Conservation (phyloP, 371 early-diverging fungal species). For the Conidiobolus incongruus region DNA sequence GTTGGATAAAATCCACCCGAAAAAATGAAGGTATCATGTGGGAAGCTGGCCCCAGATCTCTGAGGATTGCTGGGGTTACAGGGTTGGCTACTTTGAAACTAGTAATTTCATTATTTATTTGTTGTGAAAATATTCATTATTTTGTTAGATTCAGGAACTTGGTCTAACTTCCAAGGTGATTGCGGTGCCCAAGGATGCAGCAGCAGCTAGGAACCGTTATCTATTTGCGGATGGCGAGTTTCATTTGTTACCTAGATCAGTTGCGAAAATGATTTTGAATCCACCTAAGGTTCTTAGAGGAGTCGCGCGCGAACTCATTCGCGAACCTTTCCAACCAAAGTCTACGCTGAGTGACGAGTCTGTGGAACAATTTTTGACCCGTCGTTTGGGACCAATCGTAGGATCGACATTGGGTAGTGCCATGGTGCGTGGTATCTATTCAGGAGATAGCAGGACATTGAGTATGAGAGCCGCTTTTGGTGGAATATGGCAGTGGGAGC, state of each 20-base stretch:
- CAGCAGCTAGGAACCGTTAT: too few relatives aligned
- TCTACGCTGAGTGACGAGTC: constrained; percentile 25
- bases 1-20: constrained; percentile 57
- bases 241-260: constrained; percentile 17
- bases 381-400: constrained; percentile 47
- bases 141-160: neutral
- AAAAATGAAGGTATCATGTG: constrained; percentile 22
- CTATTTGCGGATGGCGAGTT: constrained; percentile 2
- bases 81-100: constrained; percentile 55
- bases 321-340: constrained; percentile 15
- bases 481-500: constrained; percentile 37
- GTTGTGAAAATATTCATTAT: constrained; percentile 7
- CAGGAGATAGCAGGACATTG: constrained; percentile 53
- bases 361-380: constrained; percentile 41
- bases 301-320: constrained; percentile 15
- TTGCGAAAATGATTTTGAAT: constrained; percentile 15
- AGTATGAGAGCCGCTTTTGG: constrained; percentile 50
- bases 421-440: constrained; percentile 81
- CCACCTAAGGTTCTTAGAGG: constrained; percentile 24
- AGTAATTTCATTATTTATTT: constrained; percentile 35
- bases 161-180: neutral
- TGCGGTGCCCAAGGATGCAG: too few relatives aligned
- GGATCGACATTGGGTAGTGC: constrained; percentile 62
- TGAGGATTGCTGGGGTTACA: constrained; percentile 50
- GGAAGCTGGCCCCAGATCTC: constrained; percentile 73